Percentiles rank a stretch among this genome's conserved stretches.
phyloP scores from a whole-genome alignment of 140 eudicot species.

The Oenanthe javanica region DNA sequence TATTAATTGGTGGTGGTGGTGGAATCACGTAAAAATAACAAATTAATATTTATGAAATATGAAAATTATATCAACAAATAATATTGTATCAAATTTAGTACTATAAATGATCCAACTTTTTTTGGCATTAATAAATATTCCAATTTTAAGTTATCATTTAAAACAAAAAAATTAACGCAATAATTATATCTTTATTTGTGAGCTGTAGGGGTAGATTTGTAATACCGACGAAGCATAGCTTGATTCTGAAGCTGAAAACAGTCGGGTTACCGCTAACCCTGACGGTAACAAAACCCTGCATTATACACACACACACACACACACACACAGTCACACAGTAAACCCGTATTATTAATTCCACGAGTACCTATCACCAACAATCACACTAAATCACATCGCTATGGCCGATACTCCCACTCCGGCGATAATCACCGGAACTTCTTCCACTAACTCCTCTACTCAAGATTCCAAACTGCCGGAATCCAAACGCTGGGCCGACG shows the following conservation, averaged over 20 bases:
- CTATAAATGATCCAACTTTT: too few relatives aligned
- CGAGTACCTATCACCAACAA: neutral
- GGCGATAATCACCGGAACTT: neutral
- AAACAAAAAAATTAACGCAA: too few relatives aligned
- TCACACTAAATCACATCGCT: neutral
- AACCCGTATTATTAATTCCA: too few relatives aligned
- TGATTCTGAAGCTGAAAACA: neutral
- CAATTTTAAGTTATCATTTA: too few relatives aligned
- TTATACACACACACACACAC: neutral
- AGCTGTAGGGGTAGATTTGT: conserved; percentile 9
- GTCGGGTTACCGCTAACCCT: neutral
- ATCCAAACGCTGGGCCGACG: conserved; percentile 41
- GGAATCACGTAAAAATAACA: too few relatives aligned
- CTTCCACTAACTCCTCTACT: neutral
- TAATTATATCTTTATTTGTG: too few relatives aligned
- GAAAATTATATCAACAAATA: too few relatives aligned
- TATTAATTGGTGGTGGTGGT: too few relatives aligned
- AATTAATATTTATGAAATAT: too few relatives aligned
- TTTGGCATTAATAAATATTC: too few relatives aligned
- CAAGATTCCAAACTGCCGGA: conserved; percentile 2
- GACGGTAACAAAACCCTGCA: neutral
- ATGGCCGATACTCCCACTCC: neutral
- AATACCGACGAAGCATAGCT: neutral
- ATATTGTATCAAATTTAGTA: too few relatives aligned
- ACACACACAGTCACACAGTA: too few relatives aligned